Evolutionary conservation across 148 eudicot genomes (phyloP), one percentile per base, ranked within the genome.

Genomic region (Chenopodium quinoa): DNA sequence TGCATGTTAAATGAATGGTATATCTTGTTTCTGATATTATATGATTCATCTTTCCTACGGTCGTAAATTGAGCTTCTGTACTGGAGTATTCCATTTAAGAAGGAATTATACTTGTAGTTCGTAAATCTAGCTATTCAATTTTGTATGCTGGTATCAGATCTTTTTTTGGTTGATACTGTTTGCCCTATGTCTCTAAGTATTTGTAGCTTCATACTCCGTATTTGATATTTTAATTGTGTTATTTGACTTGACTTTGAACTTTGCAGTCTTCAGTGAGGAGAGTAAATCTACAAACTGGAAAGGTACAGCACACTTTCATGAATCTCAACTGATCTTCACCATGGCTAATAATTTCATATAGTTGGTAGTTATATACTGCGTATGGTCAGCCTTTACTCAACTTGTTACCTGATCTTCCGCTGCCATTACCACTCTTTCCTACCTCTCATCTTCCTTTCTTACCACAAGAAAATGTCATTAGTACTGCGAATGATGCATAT

Each of bases 251-350:
- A 46, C 22, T 16, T 83, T 81, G 77, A 22, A 79, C 56, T 62
- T 84, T 90, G 88, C 97, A 96, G 99, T 96, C 99, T 79, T 86
- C 98, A 9, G 92, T 96, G 77, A 92, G 99, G 75, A 93, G 82
- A 89, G 99, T 96, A 76, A 88, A 78, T 72, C 85, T 96, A 77
- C 85, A 82, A 82, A 89, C 93, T 22, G 98, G 98, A 52, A 88
- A 93, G 99, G 99, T 95, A 92, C 58, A 58, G 3, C 23, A 47
- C 25, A 32, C 29, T 52, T 31, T 56, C 78, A 16, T 23, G 50
- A 71, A 7, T 62, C 48, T 31, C 66, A 5, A 7, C 29, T 25
- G 29, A 9, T 64, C 6, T 56, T 7, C n/a, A 22, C 68, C 68
- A 25, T 3, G 0, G 2, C 25, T 17, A 64, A 14, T 2, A n/a